Evolutionary conservation across 495 filamentous ascomycete genomes (phyloP), one percentile per base, ranked within the genome.

Genomic region (Chaetomium fimeti): DNA sequence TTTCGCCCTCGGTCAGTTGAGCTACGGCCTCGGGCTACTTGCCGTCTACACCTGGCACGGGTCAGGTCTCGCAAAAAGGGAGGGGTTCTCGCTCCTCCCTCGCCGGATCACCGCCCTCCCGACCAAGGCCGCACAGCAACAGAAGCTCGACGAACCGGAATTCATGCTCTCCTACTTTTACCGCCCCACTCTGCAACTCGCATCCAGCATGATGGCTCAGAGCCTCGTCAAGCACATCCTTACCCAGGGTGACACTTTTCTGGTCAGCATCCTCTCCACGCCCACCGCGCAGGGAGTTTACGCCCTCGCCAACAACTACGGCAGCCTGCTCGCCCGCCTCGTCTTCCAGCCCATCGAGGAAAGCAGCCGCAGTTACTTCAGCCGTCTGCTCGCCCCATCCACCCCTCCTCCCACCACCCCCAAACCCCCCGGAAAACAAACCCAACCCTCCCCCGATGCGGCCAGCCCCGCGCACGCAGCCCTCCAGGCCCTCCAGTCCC

Each of bases 271-370:
- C 55, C 78, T 98, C 62, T 87, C 91, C 27, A 85, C 88, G 2
- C 82, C 91, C 6, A 79, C 83, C 43, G 89, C 91, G 13, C 93
- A 98, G 77, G 94, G 94, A n/a, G 87, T 91, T 20, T 99, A 98
- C 75, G 89, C 92, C 0, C 81, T 99, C 3, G 94, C 93, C 32
- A 88, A 90, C 57, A 97, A 97, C 71, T 99, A 99, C 78, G 94
- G 95, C 47, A 89, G 91, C 9, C 84, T 99, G 3, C 75, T 95
- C 57, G 94, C 95, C 3, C 88, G 94, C 15, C 85, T 97, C 61
- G 76, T 99, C 61, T 94, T 99, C 74, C 94, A 97, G 69, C 94
- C 94, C 12, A 85, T 98, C 68, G 94, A 99, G 71, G 95, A 98
- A 74, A 91, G 88, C 67, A 90, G 88, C 65, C 88, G 95, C 25